These are phyloP conservation scores for Filobasidium floriforme DNA, from an alignment of 768 basidiomycete genomes.

Conservation along the genomic window DNA sequence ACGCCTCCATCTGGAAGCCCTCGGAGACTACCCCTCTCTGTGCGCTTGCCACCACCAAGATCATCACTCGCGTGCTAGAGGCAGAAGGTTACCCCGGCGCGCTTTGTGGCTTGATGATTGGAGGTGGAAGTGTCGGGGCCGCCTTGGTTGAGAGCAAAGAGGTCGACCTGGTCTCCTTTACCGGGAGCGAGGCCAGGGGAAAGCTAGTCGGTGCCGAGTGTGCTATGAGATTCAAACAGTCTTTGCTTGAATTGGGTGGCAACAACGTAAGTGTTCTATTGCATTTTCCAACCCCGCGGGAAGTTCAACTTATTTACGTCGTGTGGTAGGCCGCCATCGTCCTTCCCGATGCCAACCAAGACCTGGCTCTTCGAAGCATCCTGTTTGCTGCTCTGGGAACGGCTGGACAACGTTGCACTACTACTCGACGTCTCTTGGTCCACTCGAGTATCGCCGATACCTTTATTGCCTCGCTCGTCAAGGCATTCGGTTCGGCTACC, in stretches of 20 bases:
- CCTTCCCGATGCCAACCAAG: slow-evolving; percentile 86
- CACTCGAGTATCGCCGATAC: slow-evolving; percentile 68
- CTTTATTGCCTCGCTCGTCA: slow-evolving; percentile 67
- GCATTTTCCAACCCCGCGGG: too few relatives aligned
- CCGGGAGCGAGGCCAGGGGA: slow-evolving; percentile 83
- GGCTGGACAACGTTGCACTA: slow-evolving; percentile 63
- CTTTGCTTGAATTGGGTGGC: slow-evolving; percentile 80
- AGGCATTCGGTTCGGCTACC: slow-evolving; percentile 60
- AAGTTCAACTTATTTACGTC: background rate
- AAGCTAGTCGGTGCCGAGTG: slow-evolving; percentile 59
- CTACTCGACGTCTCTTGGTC: slow-evolving; percentile 81
- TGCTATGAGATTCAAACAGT: slow-evolving; percentile 25
- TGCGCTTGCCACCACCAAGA: slow-evolving; percentile 81
- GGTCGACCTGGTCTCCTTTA: slow-evolving; percentile 88
- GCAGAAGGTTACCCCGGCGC: slow-evolving; percentile 76
- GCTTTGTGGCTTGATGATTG: slow-evolving; percentile 71
- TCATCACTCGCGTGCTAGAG: slow-evolving; percentile 72
- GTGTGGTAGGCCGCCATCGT: slow-evolving; percentile 66
- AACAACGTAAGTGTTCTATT: slow-evolving; percentile 70
- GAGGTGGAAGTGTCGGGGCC: slow-evolving; percentile 71
- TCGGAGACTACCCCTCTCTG: slow-evolving; percentile 80
- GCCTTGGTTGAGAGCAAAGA: slow-evolving; percentile 64
- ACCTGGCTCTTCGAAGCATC: slow-evolving; percentile 78
- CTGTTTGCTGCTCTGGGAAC: slow-evolving; percentile 92
- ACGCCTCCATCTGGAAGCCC: slow-evolving; percentile 93